Conservation (phyloP, 371 early-diverging fungal genomes). For the Rhizopus arrhizus region DNA sequence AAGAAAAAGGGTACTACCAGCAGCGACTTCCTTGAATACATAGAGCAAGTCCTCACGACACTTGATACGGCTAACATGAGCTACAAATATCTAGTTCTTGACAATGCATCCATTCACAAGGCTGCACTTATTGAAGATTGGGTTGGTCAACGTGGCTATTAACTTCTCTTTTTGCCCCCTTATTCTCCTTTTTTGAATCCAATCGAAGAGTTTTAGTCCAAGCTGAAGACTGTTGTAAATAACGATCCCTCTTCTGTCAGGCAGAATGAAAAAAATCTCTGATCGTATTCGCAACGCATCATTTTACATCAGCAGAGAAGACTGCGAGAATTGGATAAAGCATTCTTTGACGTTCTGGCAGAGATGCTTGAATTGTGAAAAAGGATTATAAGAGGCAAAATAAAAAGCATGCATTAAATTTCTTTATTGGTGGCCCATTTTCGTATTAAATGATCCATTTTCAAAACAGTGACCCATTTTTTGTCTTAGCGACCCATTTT, state of each 20-base stretch:
- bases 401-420: conserved; percentile 12
- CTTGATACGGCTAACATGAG: conserved; percentile 15
- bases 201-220: conserved; percentile 23
- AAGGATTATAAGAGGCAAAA: conserved; percentile 14
- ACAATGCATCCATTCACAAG: conserved; percentile 23
- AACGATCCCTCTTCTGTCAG: conserved; percentile 9
- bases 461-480: no score
- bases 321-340: conserved; percentile 17
- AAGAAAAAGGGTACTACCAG: conserved; percentile 20
- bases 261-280: conserved; percentile 12
- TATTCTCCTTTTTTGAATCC: conserved; percentile 22
- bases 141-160: conserved; percentile 13
- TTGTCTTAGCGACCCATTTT: no score
- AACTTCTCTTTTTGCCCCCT: conserved; percentile 19
- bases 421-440: conserved; percentile 14
- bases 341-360: conserved; percentile 24
- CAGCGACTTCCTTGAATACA: conserved; percentile 17
- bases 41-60: conserved; percentile 22
- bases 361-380: conserved; percentile 17
- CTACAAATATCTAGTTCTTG: conserved; percentile 21
- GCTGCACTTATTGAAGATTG: conserved; percentile 14
- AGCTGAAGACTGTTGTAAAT: conserved; percentile 20
- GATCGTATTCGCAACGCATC: conserved; percentile 17
- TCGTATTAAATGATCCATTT: conserved; percentile 8
- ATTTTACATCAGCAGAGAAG: conserved; percentile 20